Base-by-base conservation (phyloP, 1,139 yeast genomes). In the Kodamaea ohmeri region DNA sequence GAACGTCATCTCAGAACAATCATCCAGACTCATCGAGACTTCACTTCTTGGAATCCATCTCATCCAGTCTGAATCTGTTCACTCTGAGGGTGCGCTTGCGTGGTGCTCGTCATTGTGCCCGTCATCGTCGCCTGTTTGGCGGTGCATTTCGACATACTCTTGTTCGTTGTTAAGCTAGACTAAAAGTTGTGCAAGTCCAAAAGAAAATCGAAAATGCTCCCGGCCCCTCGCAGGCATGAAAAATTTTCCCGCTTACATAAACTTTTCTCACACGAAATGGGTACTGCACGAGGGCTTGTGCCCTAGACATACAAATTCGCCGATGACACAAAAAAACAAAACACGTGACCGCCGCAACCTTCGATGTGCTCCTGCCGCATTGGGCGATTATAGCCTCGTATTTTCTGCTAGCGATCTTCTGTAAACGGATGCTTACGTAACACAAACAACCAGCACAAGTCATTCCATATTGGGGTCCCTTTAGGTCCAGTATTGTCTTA, bases 111-210 rank as follows among this genome's bases (percentile, higher is more conserved):
- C 22, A 9, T 20, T 20, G 22, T 9, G 6, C 22, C 22, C 22
- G 22, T 20, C 8, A 6, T 20, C 22, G 6, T 9, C 6, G 6
- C 8, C 22, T 20, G 22, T 9, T 20, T 24, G 5, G 13, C 12
- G 13, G 8, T 24, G 26, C 38, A 34, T 30, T 32, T 35, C 36
- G 40, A 49, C 53, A 43, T 49, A 49, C 53, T 49, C 49, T 49
- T 48, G 48, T 44, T 46, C 46, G 39, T 44, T 39, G 39, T 39
- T 38, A 36, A 43, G 42, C 41, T 40, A 42, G 42, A 38, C 44
- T 32, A 41, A 40, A 39, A 41, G 29, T 31, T 37, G 32, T 25
- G 34, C 33, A 40, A 33, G 13, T 41, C 34, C 32, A 30, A 24
- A 27, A 38, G 21, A 35, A 37, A 34, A 28, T 32, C 35, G 24